phyloP scores from a whole-genome alignment of 495 filamentous ascomycete species.

The Aspergillus hancockii region DNA sequence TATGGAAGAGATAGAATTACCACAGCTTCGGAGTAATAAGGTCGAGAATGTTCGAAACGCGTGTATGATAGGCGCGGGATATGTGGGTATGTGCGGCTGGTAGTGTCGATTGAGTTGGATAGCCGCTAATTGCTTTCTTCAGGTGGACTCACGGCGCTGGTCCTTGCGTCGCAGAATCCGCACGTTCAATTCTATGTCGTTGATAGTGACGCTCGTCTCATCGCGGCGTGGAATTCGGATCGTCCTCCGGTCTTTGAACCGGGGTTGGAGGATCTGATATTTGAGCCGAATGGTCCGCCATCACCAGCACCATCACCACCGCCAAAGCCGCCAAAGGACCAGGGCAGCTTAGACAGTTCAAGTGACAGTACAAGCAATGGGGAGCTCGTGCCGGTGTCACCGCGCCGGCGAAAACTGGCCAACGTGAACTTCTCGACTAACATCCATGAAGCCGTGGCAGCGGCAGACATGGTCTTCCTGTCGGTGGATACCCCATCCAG shows the following conservation, averaged over 20 bases:
- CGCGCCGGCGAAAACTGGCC: constrained; percentile 51
- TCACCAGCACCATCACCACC: not conserved
- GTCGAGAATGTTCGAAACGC: constrained; percentile 19
- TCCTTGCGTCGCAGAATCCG: constrained; percentile 71
- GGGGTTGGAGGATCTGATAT: constrained; percentile 44
- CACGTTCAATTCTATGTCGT: constrained; percentile 69
- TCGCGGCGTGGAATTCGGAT: constrained; percentile 71
- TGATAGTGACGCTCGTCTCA: constrained; percentile 63
- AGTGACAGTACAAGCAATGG: not conserved
- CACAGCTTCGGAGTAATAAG: constrained; percentile 3
- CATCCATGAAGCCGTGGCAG: constrained; percentile 55
- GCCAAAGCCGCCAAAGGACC: constrained; percentile 22
- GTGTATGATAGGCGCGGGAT: constrained; percentile 24
- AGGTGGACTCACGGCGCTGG: constrained; percentile 72
- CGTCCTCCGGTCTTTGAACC: constrained; percentile 66
- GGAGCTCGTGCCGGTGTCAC: not conserved
- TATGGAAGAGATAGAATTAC: constrained; percentile 9
- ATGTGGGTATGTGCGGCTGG: constrained; percentile 15
- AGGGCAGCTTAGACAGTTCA: not conserved
- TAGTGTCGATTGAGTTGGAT: not conserved
- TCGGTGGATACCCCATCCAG: constrained; percentile 66
- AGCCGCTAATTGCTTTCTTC: constrained; percentile 1
- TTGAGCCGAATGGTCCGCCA: constrained; percentile 8
- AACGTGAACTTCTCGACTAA: constrained; percentile 74
- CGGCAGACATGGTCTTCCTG: constrained; percentile 73